Evolutionary conservation across 352 stramenopile genomes (phyloP).

Genomic region (Pythium angustatum): DNA sequence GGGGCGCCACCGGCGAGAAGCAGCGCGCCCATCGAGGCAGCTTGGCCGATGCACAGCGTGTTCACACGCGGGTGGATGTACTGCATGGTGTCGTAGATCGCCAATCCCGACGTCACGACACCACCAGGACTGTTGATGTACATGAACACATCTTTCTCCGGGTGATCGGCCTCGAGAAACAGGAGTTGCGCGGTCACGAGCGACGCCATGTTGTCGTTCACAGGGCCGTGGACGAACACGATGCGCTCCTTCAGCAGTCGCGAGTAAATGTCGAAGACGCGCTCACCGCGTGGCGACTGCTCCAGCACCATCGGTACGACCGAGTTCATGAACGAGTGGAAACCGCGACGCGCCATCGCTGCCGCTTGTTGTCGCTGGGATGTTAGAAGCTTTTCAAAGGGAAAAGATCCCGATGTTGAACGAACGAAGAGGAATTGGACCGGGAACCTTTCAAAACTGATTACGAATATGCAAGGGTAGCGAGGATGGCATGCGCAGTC

Average conservation of each 20-base stretch:
- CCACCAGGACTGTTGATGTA: constrained; percentile 99
- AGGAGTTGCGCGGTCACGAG: constrained; percentile 88
- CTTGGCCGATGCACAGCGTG: constrained; percentile 97
- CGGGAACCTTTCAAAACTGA: constrained; percentile 22
- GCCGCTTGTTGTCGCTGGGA: not conserved
- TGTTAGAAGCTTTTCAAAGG: not conserved
- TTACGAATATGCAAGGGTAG: constrained; percentile 2
- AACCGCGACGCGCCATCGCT: constrained; percentile 37
- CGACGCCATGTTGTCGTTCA: constrained; percentile 88
- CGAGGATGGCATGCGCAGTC: not conserved
- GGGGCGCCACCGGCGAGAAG: constrained; percentile 92
- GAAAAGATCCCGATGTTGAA: constrained; percentile 8
- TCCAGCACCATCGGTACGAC: constrained; percentile 95
- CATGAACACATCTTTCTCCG: constrained; percentile 97
- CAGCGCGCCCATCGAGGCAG: constrained; percentile 96
- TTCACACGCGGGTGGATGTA: constrained; percentile 97
- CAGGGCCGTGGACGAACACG: constrained; percentile 95
- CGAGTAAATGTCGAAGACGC: constrained; percentile 98
- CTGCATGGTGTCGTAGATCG: constrained; percentile 99
- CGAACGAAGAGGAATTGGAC: not conserved
- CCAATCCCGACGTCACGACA: constrained; percentile 95
- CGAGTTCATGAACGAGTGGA: constrained; percentile 63
- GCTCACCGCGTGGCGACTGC: constrained; percentile 91
- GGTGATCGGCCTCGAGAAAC: constrained; percentile 96
- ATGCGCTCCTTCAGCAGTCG: constrained; percentile 97